Base-by-base conservation (phyloP, 1,284 basidiomycete genomes). In the Caloboletus inedulis region DNA sequence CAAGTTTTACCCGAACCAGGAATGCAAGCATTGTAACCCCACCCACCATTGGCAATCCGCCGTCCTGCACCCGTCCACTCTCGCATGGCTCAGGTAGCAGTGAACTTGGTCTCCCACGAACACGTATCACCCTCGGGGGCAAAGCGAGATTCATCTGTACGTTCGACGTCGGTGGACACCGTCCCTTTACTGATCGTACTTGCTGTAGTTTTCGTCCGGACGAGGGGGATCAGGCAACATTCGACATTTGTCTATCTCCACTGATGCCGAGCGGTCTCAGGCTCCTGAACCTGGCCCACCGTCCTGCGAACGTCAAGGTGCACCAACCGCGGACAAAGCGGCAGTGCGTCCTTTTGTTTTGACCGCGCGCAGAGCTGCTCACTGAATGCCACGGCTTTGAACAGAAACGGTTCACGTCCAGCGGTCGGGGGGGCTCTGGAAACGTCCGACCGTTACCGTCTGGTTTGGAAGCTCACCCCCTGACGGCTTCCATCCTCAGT, bases 371-470 rank as follows among this genome's bases (percentile, higher is more conserved):
- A n/a, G 52, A 43, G 5, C 9, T 14, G 16, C n/a, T n/a, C 2
- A 7, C 19, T 30, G 23, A 37, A 7, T 41, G 25, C 0, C 23
- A 47, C 2, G 25, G 14, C 16, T 3, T 9, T 10, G 40, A 61
- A 3, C 25, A 19, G 21, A 29, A 10, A n/a, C 55, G 82, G 70
- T 59, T 79, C 21, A 76, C 73, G 56, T 85, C 84, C 40, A 81
- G 82, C 30, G 89, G 90, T 9, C 79, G 89, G 27, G 89, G 89
- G 16, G 89, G 90, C 13, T 78, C 78, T 31, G 89, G 89, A 40
- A 92, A 92, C 70, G 81, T 91, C 48, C 82, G 85, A 45, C 83
- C 81, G 0, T 81, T 81, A 2, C 83, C 85, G 12, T 76, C 80
- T 37, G 78, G 80, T 47, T 72, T 77, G n/a, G 68, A 70, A 5